Evolutionary conservation across 768 basidiomycete species (phyloP), one percentile per base, ranked within the genome.

Genomic region (Hebeloma cylindrosporum): DNA sequence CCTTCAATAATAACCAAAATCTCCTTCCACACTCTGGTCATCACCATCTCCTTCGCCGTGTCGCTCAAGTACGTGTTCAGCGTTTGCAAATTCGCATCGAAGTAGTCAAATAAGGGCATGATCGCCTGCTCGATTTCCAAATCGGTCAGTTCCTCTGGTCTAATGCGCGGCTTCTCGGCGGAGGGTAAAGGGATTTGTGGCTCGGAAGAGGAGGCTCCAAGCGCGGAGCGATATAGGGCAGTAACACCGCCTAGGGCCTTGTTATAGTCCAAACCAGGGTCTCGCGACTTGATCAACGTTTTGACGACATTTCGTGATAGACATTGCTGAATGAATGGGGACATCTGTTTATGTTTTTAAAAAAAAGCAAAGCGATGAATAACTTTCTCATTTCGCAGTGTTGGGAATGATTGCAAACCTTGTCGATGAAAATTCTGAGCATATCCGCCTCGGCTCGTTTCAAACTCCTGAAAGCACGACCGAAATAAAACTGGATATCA

Each of bases 401-500:
- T 8, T 33, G 35, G 16, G 14, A 7, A 22, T 8, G 17, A 33
- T 48, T 34, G 56, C 71, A 36, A 43, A 92, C 95, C 82, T 99
- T 98, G 73, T 99, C 96, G 45, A 97, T 87, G 64, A 98, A 95
- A 26, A 88, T 88, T 8, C 94, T 77, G 41, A 93, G 79, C 95
- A 99, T 97, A 58, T 99, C 95, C 17, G 79, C 83, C 60, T 98
- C 93, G 0, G 93, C 90, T 23, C 93, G 74, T 67, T 97, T 97
- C 54, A 99, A 63, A 28, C 85, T 91, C 34, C 95, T 77, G 76
- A 99, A 99, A 3, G 86, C 95, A 23, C 93, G 78, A 20, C 96
- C 96, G 58, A 98, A 99, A 73, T 88, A 94, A 72, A 96, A 99
- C 54, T 89, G 89, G 6, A 93, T 90, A 61, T 99, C 96, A 56